Conservation (phyloP, 1,139 yeast species). For the Candida glucosophila region DNA sequence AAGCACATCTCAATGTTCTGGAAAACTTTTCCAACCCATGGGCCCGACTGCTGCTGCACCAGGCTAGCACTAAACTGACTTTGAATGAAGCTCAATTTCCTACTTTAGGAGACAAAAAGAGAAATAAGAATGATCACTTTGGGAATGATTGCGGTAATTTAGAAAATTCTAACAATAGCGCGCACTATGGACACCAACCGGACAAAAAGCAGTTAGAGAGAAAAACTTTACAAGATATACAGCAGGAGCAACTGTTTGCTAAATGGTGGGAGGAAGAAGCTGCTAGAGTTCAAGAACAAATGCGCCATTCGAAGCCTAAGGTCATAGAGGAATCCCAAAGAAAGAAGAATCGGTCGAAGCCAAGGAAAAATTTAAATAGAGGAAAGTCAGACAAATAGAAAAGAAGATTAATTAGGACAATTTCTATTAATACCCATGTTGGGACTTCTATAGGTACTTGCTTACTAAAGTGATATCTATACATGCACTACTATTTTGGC, state of each 20-base stretch:
- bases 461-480: too few species aligned
- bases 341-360: slow-evolving; percentile 1
- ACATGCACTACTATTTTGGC: too few species aligned
- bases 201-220: slow-evolving; percentile 21
- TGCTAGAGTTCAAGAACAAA: slow-evolving; percentile 44
- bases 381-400: too few species aligned
- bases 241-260: slow-evolving; percentile 72
- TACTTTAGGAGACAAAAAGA: too few species aligned
- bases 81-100: neutral
- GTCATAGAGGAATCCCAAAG: slow-evolving; percentile 2
- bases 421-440: too few species aligned
- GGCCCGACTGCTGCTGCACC: neutral
- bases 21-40: slow-evolving; percentile 1
- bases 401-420: too few species aligned
- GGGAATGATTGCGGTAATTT: too few species aligned
- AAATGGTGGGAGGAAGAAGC: slow-evolving; percentile 79
- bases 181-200: slow-evolving; percentile 3
- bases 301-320: slow-evolving; percentile 12
- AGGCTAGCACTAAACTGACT: neutral
- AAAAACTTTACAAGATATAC: slow-evolving; percentile 56
- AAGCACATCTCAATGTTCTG: neutral
- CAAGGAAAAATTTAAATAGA: neutral
- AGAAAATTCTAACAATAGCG: too few species aligned
- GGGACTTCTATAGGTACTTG: too few species aligned
- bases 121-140: too few species aligned